A percentile compares a stretch with the other conserved stretches of the same genome.
Evolutionary conservation across 2,329 filamentous ascomycete genomes (phyloP).

Genomic region (Apiospora rasikravindrae): DNA sequence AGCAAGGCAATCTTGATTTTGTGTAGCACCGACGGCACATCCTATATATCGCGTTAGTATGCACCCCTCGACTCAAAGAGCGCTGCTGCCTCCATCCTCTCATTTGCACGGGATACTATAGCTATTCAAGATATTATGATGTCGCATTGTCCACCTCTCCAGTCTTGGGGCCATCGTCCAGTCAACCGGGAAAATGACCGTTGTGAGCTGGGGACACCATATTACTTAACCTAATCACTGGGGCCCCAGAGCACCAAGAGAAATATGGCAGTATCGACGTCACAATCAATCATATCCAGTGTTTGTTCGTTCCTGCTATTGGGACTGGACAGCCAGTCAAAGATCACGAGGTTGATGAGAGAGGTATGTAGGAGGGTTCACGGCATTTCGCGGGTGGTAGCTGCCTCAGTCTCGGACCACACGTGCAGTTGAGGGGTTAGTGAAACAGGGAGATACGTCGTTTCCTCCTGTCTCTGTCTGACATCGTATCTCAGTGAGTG

Average conservation of each 20-base stretch:
- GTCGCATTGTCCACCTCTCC: not conserved
- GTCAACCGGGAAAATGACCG: not conserved
- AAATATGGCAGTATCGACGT: not conserved
- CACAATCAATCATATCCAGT: not conserved
- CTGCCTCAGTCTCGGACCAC: not conserved
- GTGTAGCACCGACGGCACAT: constrained; percentile 10
- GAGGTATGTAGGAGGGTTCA: not conserved
- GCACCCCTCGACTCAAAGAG: not conserved
- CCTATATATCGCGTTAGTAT: constrained; percentile 3
- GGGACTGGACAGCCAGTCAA: not conserved
- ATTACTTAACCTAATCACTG: not conserved
- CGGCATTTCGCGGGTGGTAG: not conserved
- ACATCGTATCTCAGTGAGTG: not conserved
- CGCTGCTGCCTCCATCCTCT: not conserved
- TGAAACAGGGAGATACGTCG: not conserved
- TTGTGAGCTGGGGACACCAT: not conserved
- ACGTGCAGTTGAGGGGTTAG: not conserved
- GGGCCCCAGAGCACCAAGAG: not conserved
- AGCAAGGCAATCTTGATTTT: constrained; percentile 11
- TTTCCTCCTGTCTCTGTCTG: constrained; percentile 7
- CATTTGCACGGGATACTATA: not conserved
- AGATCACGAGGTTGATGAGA: not conserved
- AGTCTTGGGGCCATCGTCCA: not conserved
- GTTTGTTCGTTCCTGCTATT: not conserved
- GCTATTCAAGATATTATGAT: not conserved